Evolutionary conservation across 768 basidiomycete genomes (phyloP), one percentile per base, ranked within the genome.

Genomic region (Chiua virens): DNA sequence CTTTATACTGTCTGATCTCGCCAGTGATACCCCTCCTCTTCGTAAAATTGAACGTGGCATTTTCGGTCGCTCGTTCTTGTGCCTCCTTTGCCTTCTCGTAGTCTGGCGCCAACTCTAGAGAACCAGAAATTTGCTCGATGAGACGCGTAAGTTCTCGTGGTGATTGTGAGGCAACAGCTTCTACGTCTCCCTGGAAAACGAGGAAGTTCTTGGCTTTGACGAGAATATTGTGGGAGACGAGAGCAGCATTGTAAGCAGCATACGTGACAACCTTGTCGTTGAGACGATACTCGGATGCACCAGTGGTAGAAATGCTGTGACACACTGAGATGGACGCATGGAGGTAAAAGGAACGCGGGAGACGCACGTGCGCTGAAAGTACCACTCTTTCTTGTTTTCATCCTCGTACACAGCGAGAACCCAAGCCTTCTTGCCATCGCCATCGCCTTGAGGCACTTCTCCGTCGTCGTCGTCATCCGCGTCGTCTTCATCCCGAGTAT

Each of bases 171-270:
- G 97, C 97, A 30, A 99, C 92, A 3, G 93, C 92, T 71, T 99
- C 97, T 28, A 99, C 97, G 65, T 98, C 97, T 45, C 97, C 97
- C 65, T 99, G 97, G 74, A 99, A 98, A 11, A 98, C 97, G 46
- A 98, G 86, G 63, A 98, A 99, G 74, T 98, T 98, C 75, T 98
- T 98, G 13, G 97, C 97, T 72, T 97, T 98, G 63, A 98, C 94
- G 42, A 98, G 89, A 63, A 99, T 92, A 63, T 98, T 97, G 61
- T 97, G 94, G 8, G 79, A 75, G 49, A 89, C 79, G 22, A 99
- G 86, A 13, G 91, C 89, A 6, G 85, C 77, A 53, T 97, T 97
- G 76, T 98, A 99, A 2, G 82, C 82, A 13, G 86, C 79, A 68
- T 95, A 95, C 0, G 93, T 88, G 47, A 97, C 91, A 21, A 81